Base-by-base conservation (phyloP, 257 asterid genomes). In the Plantago ovata region DNA sequence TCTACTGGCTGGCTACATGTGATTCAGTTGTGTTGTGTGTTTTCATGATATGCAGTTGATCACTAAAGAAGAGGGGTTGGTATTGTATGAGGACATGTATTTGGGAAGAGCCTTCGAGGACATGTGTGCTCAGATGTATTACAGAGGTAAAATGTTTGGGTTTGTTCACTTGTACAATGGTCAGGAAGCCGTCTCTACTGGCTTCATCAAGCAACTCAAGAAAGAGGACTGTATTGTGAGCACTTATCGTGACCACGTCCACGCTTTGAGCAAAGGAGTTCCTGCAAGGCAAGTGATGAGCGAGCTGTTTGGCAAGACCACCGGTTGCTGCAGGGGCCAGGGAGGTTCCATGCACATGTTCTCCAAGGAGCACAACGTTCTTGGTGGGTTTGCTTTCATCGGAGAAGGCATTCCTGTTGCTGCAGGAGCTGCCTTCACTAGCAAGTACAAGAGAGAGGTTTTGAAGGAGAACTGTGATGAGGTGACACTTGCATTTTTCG, bases 331-430 rank as follows among this genome's bases (percentile, higher is more conserved):
- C 76, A 73, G 97, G 62, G 99, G 99, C 68, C 96, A 93, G 77
- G 97, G 99, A 68, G 99, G 99, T 38, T 93, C 99, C 0, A 93
- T 93, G 99, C 99, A 89, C 80, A 93, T 93, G 97, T 93, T 93
- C 83, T 93, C 99, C 48, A 89, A 89, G 69, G 97, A 93, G 76
- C 97, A 93, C 80, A 89, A 89, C 18, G 61, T 93, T 53, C 84
- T 93, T 13, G 98, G 99, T 48, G 99, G 99, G 14, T 93, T 93
- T 21, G 97, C 99, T 42, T 93, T 89, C 67, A 93, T 89, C 3
- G 98, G 98, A 23, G 98, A 93, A 69, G 97, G 98, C 51, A 93
- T 93, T 68, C 98, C 95, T 0, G 82, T 93, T 18, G 98, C 98
- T 1, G 84, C 98, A 0, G 97, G 98, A 28, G 98, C 96, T 24